A percentile compares a stretch with the other conserved stretches of the same genome.
Evolutionary conservation across 2,329 filamentous ascomycete genomes (phyloP).

Genomic region (Neofusicoccum sp.): DNA sequence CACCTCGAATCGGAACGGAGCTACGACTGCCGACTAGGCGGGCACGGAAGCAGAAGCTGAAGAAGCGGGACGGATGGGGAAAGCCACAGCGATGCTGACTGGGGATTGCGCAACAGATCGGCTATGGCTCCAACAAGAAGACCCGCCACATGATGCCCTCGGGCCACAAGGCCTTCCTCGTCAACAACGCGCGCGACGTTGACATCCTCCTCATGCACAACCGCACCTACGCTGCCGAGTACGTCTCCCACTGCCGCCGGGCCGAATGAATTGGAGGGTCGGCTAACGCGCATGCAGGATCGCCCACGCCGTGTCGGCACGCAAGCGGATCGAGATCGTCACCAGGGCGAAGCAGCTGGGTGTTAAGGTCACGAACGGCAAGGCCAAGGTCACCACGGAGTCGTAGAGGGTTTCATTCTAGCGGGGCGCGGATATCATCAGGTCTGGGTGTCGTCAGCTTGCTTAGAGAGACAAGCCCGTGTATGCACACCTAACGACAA

Average conservation of each 20-base stretch:
- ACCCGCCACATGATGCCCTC: constrained; percentile 98
- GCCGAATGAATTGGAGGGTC: background rate
- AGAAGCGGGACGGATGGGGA: background rate
- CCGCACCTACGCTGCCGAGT: constrained; percentile 98
- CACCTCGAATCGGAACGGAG: background rate
- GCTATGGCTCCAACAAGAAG: constrained; percentile 99
- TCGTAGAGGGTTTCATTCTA: constrained; percentile 46
- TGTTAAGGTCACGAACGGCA: constrained; percentile 99
- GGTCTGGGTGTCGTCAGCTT: constrained; percentile 20
- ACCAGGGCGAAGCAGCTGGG: constrained; percentile 95
- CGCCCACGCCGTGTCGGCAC: constrained; percentile 93
- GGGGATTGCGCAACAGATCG: constrained; percentile 64
- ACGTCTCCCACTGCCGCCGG: constrained; percentile 47
- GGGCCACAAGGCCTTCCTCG: constrained; percentile 99
- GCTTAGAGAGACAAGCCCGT: constrained; percentile 15
- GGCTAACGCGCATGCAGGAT: constrained; percentile 61
- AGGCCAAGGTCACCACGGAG: constrained; percentile 98
- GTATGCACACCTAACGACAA: constrained; percentile 19
- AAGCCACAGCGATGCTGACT: constrained; percentile 30
- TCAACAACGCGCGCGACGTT: constrained; percentile 93
- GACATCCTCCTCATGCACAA: constrained; percentile 99
- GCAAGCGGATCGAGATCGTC: constrained; percentile 98
- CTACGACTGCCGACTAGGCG: background rate
- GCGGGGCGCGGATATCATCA: constrained; percentile 20
- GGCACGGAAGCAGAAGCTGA: background rate